Conservation (phyloP, 306 rosid species). For the Vigna reflexopilosa region DNA sequence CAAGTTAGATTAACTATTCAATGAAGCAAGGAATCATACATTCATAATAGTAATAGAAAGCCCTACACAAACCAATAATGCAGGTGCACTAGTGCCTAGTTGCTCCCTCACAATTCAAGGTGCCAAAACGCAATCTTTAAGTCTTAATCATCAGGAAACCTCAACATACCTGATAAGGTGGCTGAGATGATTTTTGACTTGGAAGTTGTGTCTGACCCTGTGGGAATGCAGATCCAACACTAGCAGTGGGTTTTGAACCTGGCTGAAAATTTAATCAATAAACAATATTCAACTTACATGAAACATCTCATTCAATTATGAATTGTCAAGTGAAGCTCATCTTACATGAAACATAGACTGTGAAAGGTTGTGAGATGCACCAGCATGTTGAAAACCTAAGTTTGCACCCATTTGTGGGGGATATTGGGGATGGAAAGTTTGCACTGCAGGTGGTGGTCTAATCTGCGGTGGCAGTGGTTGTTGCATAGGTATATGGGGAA, state of each 20-base stretch:
- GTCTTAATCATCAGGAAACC: conserved; percentile 25
- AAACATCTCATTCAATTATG: conserved; percentile 24
- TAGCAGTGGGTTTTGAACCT: conserved; percentile 70
- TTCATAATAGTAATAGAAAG: conserved; percentile 15
- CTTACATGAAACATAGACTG: conserved; percentile 93
- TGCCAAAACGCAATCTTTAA: neutral
- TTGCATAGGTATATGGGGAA: conserved; percentile 72
- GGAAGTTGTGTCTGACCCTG: conserved; percentile 70
- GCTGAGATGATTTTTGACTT: conserved; percentile 74
- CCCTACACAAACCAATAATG: conserved; percentile 33
- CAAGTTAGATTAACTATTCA: conserved; percentile 35
- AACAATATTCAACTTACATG: conserved; percentile 28
- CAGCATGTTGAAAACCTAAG: conserved; percentile 73
- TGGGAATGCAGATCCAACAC: conserved; percentile 69
- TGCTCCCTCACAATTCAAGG: conserved; percentile 17
- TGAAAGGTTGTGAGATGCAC: conserved; percentile 73
- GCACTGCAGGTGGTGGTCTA: conserved; percentile 70
- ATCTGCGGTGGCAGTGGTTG: conserved; percentile 81
- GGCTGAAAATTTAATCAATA: conserved; percentile 62
- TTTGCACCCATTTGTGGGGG: conserved; percentile 73
- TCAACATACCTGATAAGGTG: conserved; percentile 74
- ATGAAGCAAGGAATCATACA: conserved; percentile 26
- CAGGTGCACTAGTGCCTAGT: conserved; percentile 17
- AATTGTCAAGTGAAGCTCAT: conserved; percentile 43
- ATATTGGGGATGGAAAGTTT: conserved; percentile 75